Percentiles rank a stretch among this genome's conserved stretches.
Conservation (phyloP, 2,329 filamentous ascomycete species). For the Allantophomopsis lycopodina region DNA sequence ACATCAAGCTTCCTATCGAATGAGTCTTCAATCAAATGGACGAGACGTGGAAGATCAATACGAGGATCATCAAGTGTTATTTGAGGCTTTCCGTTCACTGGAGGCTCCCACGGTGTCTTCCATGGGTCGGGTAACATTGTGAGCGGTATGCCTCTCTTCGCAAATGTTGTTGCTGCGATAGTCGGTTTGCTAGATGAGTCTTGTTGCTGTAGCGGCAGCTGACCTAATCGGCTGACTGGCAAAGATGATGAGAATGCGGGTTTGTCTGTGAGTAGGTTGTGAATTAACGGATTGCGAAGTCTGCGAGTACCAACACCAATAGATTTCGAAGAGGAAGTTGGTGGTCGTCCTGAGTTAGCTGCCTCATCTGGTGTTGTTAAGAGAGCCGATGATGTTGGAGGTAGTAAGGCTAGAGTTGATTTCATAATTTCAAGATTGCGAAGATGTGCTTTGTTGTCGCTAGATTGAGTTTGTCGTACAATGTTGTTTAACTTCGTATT, state of each 20-base stretch:
- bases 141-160: constrained; percentile 84
- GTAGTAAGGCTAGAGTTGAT: constrained; percentile 59
- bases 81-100: constrained; percentile 39
- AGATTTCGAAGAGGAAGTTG: constrained; percentile 19
- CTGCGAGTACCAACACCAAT: constrained; percentile 35
- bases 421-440: constrained; percentile 64
- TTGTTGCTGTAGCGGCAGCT: neutral
- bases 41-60: constrained; percentile 71
- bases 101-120: constrained; percentile 52
- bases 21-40: constrained; percentile 85
- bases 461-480: constrained; percentile 3
- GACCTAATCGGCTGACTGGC: constrained; percentile 50
- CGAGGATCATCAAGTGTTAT: constrained; percentile 65
- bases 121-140: constrained; percentile 67
- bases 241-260: constrained; percentile 86
- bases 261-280: constrained; percentile 92
- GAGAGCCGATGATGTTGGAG: constrained; percentile 72
- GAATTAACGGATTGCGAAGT: constrained; percentile 70
- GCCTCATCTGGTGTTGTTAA: constrained; percentile 81
- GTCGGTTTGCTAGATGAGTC: constrained; percentile 14
- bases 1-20: constrained; percentile 79
- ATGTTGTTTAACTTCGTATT: neutral
- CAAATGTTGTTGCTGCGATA: constrained; percentile 55
- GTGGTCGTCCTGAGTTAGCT: constrained; percentile 32
- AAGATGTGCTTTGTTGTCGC: constrained; percentile 32